Base-by-base conservation (phyloP, 2,329 filamentous ascomycete genomes). In the Trichoderma pleuroti region DNA sequence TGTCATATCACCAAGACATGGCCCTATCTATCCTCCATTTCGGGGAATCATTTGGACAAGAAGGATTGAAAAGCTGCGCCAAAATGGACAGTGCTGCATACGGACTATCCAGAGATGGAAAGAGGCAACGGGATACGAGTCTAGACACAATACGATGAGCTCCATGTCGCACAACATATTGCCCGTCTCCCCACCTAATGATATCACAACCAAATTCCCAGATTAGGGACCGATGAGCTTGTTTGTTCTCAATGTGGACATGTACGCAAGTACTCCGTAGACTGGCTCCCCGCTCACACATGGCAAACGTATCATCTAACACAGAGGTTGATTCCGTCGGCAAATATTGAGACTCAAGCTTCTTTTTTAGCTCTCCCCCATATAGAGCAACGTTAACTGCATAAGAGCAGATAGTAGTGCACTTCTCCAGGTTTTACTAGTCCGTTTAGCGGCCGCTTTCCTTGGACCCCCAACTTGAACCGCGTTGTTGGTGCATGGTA, bases 331-430 rank as follows among this genome's bases (percentile, higher is more conserved):
- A 24, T 16, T 54, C 30, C 30, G 28, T 36, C 21, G 30, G 42
- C 30, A 54, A 54, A 65, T 54, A 18, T 49, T 1, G 8, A 32
- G 49, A 24, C 26, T 46, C 36, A 49, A 63, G 30, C 62, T 36
- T 56, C 24, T 14, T 16, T 16, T 26, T 26, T 36, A 54, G 42
- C 18, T 36, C 62, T 36, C 14, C 36, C 26, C 62, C 46, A 26
- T 56, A 36, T n/a, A 54, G 30, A 39, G 62, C 46, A 65, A 65
- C 62, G 62, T 56, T 56, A 39, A 39, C 21, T 65, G 46, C 62
- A 65, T 65, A 6, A 39, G 26, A 26, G 10, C 18, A 32, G 26
- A 21, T 6, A 28, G 4, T 62, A 57, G 54, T 60, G 14, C 39
- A 42, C 16, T 57, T 56, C 30, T 16, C 36, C 56, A 60, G 34